Conservation (phyloP, 176 grass and related monocot species). For the Puya raimondii region DNA sequence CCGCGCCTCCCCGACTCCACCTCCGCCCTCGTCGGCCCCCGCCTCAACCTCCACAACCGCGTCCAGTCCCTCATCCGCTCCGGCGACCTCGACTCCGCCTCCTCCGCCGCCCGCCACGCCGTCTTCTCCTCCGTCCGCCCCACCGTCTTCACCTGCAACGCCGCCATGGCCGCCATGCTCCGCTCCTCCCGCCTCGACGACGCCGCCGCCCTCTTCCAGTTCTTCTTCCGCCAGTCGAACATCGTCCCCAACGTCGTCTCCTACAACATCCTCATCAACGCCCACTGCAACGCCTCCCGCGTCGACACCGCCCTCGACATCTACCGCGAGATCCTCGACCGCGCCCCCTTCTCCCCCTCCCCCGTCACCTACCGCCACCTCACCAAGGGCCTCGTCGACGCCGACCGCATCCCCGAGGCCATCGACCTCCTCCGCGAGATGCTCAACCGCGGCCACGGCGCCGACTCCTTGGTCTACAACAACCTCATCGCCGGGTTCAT, state of each 20-base stretch:
- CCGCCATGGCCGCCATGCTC: slow-evolving; percentile 34
- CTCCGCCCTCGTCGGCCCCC: slow-evolving; percentile 31
- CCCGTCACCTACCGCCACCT: slow-evolving; percentile 38
- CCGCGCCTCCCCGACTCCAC: slow-evolving; percentile 40
- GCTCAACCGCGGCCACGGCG: slow-evolving; percentile 36
- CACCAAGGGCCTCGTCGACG: slow-evolving; percentile 47
- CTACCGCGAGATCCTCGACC: slow-evolving; percentile 33
- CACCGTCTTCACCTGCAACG: slow-evolving; percentile 68
- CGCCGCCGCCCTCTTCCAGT: slow-evolving; percentile 26
- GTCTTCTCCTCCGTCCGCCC: slow-evolving; percentile 26
- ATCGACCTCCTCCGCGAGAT: slow-evolving; percentile 38
- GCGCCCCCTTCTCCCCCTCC: slow-evolving; percentile 36
- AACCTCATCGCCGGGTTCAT: slow-evolving; percentile 49
- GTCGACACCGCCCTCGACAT: slow-evolving; percentile 32
- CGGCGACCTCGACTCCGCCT: slow-evolving; percentile 35
- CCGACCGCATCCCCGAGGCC: slow-evolving; percentile 31
- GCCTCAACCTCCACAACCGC: slow-evolving; percentile 48
- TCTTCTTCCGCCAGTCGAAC: slow-evolving; percentile 38
- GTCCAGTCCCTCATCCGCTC: slow-evolving; percentile 44
- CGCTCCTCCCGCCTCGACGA: slow-evolving; percentile 32
- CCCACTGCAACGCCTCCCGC: slow-evolving; percentile 29
- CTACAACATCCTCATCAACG: slow-evolving; percentile 50
- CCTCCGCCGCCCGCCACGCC: slow-evolving; percentile 21
- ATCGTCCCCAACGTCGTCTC: slow-evolving; percentile 53
- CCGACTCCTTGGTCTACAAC: slow-evolving; percentile 52